Conservation (phyloP, 495 filamentous ascomycete species). For the Aspergillus ostianus region DNA sequence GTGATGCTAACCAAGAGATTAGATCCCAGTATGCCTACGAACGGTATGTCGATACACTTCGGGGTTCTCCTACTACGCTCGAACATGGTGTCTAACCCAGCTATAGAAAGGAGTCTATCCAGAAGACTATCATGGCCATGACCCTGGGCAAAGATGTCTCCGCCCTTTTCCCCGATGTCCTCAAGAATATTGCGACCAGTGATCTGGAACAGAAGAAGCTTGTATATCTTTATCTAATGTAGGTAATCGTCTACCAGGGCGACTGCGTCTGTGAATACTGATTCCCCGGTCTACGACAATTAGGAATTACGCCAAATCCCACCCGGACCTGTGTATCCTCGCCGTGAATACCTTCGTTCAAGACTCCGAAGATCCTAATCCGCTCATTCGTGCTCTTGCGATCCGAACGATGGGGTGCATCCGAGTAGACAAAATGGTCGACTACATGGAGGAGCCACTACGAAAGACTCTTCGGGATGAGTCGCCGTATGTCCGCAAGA, state of each 20-base stretch:
- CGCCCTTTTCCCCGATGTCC: constrained; percentile 92
- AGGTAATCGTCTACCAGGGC: constrained; percentile 27
- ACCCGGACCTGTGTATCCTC: constrained; percentile 97
- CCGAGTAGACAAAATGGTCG: constrained; percentile 98
- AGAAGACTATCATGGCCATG: constrained; percentile 99
- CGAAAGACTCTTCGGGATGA: constrained; percentile 96
- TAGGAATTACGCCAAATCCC: constrained; percentile 99
- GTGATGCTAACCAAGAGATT: constrained; percentile 28
- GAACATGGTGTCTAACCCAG: constrained; percentile 26
- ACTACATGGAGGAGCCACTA: constrained; percentile 99
- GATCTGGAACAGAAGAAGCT: constrained; percentile 99
- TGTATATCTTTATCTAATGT: constrained; percentile 98
- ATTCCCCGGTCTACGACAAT: constrained; percentile 7
- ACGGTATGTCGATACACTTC: constrained; percentile 48
- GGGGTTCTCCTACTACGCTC: background rate
- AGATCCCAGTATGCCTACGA: constrained; percentile 98
- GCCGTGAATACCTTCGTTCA: constrained; percentile 99
- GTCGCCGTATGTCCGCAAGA: constrained; percentile 97
- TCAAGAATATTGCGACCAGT: constrained; percentile 96
- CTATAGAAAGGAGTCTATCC: constrained; percentile 89
- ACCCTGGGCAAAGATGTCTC: constrained; percentile 98
- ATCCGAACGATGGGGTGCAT: constrained; percentile 99
- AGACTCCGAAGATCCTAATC: constrained; percentile 98
- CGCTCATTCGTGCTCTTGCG: constrained; percentile 87
- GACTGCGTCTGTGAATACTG: constrained; percentile 8